Conservation (phyloP, 495 filamentous ascomycete species). For the Venustampulla echinocandica region DNA sequence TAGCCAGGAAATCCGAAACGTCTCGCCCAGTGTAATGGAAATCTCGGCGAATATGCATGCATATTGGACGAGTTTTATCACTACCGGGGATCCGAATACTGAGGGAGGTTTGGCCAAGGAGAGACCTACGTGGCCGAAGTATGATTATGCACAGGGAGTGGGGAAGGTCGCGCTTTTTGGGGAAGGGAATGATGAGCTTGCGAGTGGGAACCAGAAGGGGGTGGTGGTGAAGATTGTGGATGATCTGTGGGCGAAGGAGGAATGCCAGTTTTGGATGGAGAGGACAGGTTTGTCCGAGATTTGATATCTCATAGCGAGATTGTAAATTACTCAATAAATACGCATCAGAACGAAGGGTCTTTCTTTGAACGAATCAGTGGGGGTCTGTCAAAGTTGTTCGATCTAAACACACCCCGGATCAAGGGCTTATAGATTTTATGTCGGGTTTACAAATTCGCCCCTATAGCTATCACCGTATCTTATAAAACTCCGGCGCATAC, state of each 20-base stretch:
- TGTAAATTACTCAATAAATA: no score
- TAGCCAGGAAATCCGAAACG: conserved; percentile 32
- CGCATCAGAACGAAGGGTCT: no score
- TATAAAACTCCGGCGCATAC: conserved; percentile 81
- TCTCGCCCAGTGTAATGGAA: conserved; percentile 36
- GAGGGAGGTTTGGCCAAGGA: conserved; percentile 14
- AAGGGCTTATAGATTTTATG: no score
- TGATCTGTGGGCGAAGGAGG: conserved; percentile 36
- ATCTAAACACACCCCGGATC: no score
- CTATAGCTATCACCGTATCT: conserved; percentile 36
- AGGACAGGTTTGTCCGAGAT: conserved; percentile 12
- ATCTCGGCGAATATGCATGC: conserved; percentile 46
- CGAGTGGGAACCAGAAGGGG: conserved; percentile 32
- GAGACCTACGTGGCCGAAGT: conserved; percentile 14
- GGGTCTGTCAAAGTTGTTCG: no score
- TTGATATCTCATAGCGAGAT: no score
- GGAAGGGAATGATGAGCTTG: conserved; percentile 51
- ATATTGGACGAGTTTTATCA: conserved; percentile 48
- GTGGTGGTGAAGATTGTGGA: conserved; percentile 33
- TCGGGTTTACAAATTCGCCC: no score
- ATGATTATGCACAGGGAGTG: neutral
- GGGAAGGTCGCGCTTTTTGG: conserved; percentile 45
- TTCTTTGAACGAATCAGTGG: no score
- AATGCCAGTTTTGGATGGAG: conserved; percentile 51
- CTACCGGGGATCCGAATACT: conserved; percentile 42